Evolutionary conservation across 1,284 basidiomycete species (phyloP).

Genomic region (Ganoderma sinense): DNA sequence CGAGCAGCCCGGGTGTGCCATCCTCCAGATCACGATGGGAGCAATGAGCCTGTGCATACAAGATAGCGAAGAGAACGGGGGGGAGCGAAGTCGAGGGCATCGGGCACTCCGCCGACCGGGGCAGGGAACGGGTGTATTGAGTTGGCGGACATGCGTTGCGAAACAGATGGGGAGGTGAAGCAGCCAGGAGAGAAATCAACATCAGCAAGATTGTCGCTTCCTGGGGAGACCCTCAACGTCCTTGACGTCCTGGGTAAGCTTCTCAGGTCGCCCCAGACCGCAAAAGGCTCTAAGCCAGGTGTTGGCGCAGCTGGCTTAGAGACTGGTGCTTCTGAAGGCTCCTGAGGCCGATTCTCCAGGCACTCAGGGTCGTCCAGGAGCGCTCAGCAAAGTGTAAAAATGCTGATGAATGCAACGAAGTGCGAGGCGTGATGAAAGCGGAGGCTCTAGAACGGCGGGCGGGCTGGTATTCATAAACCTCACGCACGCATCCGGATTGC

Average conservation of each 20-base stretch:
- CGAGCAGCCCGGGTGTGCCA: conserved; percentile 14
- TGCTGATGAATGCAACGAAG: background rate
- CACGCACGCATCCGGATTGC: too few species aligned
- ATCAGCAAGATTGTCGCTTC: too few species aligned
- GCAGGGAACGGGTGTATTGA: conserved; percentile 5
- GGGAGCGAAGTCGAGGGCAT: background rate
- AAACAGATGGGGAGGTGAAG: background rate
- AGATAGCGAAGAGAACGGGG: conserved; percentile 17
- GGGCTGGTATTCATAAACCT: background rate
- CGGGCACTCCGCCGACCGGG: conserved; percentile 5
- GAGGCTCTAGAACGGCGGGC: background rate
- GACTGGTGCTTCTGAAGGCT: too few species aligned
- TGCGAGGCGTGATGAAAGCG: background rate
- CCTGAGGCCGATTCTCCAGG: too few species aligned
- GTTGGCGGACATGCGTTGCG: background rate
- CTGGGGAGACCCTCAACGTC: too few species aligned
- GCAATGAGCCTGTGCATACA: conserved; percentile 29
- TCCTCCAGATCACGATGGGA: conserved; percentile 24
- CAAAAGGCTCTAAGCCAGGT: too few species aligned
- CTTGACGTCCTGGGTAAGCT: too few species aligned
- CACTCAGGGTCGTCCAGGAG: too few species aligned
- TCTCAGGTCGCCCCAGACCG: too few species aligned
- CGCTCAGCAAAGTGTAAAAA: too few species aligned
- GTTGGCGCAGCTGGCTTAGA: too few species aligned
- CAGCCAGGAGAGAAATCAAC: background rate